phyloP scores from a whole-genome alignment of 148 eudicot genomes.

The Rheum nobile region DNA sequence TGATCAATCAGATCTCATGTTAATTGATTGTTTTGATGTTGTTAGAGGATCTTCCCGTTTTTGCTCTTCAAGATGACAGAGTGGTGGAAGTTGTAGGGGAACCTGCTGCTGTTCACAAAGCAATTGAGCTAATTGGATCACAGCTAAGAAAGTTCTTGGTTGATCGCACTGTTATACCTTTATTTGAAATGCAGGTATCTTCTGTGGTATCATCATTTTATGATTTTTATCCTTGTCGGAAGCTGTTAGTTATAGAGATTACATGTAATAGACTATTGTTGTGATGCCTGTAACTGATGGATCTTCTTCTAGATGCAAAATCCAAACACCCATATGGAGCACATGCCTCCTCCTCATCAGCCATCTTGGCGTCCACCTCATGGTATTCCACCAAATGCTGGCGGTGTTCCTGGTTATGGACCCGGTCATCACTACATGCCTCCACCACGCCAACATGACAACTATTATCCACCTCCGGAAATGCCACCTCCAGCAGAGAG shows the following conservation, averaged over 20 bases:
- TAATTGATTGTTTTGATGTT: constrained; percentile 8
- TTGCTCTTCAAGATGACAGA: constrained; percentile 92
- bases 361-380: constrained; percentile 64
- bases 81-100: constrained; percentile 85
- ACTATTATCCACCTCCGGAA: constrained; percentile 58
- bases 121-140: constrained; percentile 68
- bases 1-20: background rate
- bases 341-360: constrained; percentile 55
- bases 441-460: constrained; percentile 62
- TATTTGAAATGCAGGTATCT: constrained; percentile 72
- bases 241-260: too few relatives aligned
- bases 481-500: constrained; percentile 55
- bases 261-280: background rate
- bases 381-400: constrained; percentile 45
- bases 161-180: constrained; percentile 63
- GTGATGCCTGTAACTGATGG: background rate
- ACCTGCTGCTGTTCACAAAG: constrained; percentile 64
- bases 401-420: constrained; percentile 32
- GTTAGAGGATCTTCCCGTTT: constrained; percentile 67
- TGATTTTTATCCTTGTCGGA: background rate
- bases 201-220: background rate
- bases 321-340: constrained; percentile 41
- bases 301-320: constrained; percentile 59
- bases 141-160: constrained; percentile 94
- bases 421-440: constrained; percentile 55